Evolutionary conservation across 495 filamentous ascomycete species (phyloP).

Genomic region (Penicillium macrosclerotiorum): DNA sequence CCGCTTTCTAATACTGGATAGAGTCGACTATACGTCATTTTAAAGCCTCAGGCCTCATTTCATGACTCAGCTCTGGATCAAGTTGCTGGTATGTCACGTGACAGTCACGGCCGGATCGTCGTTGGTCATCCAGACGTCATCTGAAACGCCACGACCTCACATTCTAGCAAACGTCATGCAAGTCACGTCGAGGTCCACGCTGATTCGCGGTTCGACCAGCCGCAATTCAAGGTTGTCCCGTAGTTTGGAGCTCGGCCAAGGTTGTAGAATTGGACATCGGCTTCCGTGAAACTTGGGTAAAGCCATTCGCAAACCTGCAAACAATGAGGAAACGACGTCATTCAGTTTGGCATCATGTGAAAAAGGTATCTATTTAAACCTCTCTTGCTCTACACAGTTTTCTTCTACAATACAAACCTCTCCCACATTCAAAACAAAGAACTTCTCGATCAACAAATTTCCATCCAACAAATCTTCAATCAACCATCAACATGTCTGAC

Average conservation of each 20-base stretch:
- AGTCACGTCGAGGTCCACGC: not conserved
- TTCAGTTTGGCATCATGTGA: constrained; percentile 6
- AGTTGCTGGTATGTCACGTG: not conserved
- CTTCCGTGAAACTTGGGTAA: no score
- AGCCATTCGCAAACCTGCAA: constrained; percentile 32
- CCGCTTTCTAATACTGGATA: not conserved
- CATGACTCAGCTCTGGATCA: not conserved
- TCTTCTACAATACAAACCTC: no score
- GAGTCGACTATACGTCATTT: not conserved
- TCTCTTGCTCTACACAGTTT: no score
- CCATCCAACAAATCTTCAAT: constrained; percentile 16
- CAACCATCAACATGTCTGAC: constrained; percentile 62
- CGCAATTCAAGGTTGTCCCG: constrained; percentile 1
- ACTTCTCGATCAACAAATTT: not conserved
- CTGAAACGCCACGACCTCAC: not conserved
- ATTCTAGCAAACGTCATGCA: constrained; percentile 2
- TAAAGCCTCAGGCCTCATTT: no score
- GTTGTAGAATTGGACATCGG: not conserved
- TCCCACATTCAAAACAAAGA: no score
- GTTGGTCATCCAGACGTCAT: constrained; percentile 3
- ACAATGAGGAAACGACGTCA: constrained; percentile 11
- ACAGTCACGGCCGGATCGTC: not conserved
- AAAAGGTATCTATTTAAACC: constrained; percentile 6
- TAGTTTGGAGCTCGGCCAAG: not conserved
- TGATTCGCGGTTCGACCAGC: not conserved